Base-by-base conservation (phyloP, 2,329 filamentous ascomycete species). In the Aspergillus candidus region DNA sequence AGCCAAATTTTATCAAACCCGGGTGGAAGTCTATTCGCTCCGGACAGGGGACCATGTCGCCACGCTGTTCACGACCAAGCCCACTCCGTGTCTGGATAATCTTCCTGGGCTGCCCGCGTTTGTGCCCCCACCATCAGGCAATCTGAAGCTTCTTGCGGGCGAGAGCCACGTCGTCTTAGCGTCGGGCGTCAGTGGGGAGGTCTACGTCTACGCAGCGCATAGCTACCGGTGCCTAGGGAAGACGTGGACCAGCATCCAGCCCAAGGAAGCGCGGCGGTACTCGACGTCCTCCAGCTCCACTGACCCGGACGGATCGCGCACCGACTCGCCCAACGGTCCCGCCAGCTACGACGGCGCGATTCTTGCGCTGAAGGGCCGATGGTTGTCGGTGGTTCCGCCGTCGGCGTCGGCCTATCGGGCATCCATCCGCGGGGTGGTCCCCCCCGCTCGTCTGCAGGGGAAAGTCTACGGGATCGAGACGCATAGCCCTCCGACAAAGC, bases 11-110 rank as follows among this genome's bases (percentile, higher is more conserved):
- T 94, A 91, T 58, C 89, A 94, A 65, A 96, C 90, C 0, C 84
- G 84, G 0, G 88, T 95, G 5, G 88, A 96, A 55, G 73, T 97
- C 0, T 94, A 91, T 65, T 96, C 90, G 1, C 71, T 97, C 47
- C 81, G 79, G 54, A 86, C 83, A n/a, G 83, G 82, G 55, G 76
- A 79, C 49, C 78, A 80, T 43, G 68, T 96, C 43, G 78, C 83
- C 18, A 84, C 86, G 0, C 72, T 97, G 7, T 82, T 94, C 48
- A 78, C 82, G 55, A 82, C 84, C 78, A 86, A 39, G 74, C 80
- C 60, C 72, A 80, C 42, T 70, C 79, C 37, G 66, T 86, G 56
- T 73, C 76, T 57, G 70, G 78, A 47, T 70, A 82, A 32, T 41
- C 71, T 60, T 59, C 72, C 53, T 80, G 83, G 68, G 75, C 80